Base-by-base conservation (phyloP, 768 basidiomycete species). In the Mycena venus region DNA sequence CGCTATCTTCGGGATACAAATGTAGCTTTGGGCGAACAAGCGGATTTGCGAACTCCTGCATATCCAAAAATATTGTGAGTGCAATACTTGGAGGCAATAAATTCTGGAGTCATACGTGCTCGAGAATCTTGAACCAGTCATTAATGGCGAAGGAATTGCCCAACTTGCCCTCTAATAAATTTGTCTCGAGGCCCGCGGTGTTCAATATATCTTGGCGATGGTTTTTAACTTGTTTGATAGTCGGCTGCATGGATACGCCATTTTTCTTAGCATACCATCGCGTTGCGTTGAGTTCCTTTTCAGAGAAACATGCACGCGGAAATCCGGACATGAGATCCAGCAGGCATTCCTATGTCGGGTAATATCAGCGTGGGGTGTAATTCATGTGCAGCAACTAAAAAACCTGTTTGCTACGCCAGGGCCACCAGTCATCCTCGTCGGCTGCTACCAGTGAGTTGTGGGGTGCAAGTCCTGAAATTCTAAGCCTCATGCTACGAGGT, bases 11-110 rank as follows among this genome's bases (percentile, higher is more conserved):
- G 4, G 49, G 49, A 25, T 51, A 51, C 23, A 51, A 51, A 25
- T 51, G 49, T 8, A 51, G 44, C 29, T 34, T 21, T 2, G 44
- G 29, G 3, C 63, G 63, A 36, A 65, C 63, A 0, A 65, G 32
- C 0, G 63, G 63, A 40, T 65, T 65, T 23, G 63, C 63, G 49
- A 49, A 65, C 25, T 65, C 63, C 63, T 65, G 10, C n/a, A 25
- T n/a, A 11, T 47, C 3, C 21, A 51, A 42, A 42, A 17, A n/a
- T n/a, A n/a, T n/a, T n/a, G 40, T 51, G 4, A 51, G 49, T 7
- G 10, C n/a, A n/a, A 2, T 51, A 25, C n/a, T 25, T 4, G 21
- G 11, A 47, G 19, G 5, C 3, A n/a, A 2, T 6, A 51, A 3
- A 3, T 51, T 51, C 1, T 8, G 23, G 21, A 12, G 17, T 21